Evolutionary conservation across 345 rosid genomes (phyloP).

Genomic region (Pistacia vera): DNA sequence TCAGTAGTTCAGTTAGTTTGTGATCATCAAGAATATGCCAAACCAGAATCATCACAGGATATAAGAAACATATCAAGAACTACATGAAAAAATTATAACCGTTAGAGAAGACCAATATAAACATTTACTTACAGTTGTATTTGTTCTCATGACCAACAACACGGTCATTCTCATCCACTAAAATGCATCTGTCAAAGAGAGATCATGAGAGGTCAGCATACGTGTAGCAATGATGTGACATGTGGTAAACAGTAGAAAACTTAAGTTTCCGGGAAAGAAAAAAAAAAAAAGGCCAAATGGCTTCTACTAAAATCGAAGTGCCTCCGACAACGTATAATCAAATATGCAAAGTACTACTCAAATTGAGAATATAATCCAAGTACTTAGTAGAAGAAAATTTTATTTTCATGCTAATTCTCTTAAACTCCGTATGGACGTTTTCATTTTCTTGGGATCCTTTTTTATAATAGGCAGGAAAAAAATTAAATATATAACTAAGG

Average conservation of each 20-base stretch:
- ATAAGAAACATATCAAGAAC: neutral
- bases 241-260: too few relatives aligned
- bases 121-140: slow-evolving; percentile 69
- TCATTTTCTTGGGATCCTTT: too few relatives aligned
- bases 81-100: neutral
- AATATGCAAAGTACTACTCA: neutral
- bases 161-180: slow-evolving; percentile 77
- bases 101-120: too few relatives aligned
- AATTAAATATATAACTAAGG: too few relatives aligned
- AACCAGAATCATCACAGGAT: neutral
- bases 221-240: neutral
- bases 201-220: neutral
- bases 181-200: slow-evolving; percentile 74
- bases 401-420: too few relatives aligned
- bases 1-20: neutral
- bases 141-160: slow-evolving; percentile 87
- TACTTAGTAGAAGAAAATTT: too few relatives aligned
- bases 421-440: too few relatives aligned
- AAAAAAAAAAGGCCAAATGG: neutral
- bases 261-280: neutral
- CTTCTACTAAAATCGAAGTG: neutral
- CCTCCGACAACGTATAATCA: neutral
- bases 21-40: neutral
- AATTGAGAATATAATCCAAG: neutral
- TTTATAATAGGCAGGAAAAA: too few relatives aligned